Evolutionary conservation across 2,329 filamentous ascomycete genomes (phyloP).

Genomic region (Monilinia aucupariae): DNA sequence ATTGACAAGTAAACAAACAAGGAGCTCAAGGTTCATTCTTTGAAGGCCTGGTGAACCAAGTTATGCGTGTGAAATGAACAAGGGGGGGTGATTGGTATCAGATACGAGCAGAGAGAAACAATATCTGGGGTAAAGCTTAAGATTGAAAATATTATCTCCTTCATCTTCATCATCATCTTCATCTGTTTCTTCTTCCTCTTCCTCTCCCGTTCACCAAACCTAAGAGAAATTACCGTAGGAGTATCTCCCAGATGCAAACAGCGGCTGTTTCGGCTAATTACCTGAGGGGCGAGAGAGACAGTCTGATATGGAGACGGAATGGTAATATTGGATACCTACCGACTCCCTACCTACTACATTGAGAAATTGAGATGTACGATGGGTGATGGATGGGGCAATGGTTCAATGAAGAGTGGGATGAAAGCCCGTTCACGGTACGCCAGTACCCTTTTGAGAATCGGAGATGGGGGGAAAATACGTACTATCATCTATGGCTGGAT

Average conservation of each 20-base stretch:
- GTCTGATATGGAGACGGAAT: not conserved
- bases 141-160: not conserved
- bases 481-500: conserved; percentile 1
- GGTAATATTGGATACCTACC: not conserved
- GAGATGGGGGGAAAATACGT: not conserved
- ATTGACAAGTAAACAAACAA: conserved; percentile 8
- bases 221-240: not conserved
- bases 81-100: not conserved
- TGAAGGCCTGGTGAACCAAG: not conserved
- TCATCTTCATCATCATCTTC: not conserved
- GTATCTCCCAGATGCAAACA: not conserved
- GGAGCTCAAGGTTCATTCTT: not conserved
- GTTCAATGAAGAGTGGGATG: not conserved
- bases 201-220: not conserved
- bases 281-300: not conserved
- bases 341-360: too few species aligned
- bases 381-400: not conserved
- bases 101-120: not conserved
- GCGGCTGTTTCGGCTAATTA: not conserved
- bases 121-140: conserved; percentile 5
- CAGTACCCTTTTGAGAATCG: not conserved
- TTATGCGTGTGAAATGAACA: not conserved
- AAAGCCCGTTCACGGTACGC: not conserved
- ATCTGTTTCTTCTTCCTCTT: too few species aligned
- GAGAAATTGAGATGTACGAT: too few species aligned